Evolutionary conservation across 2,329 filamentous ascomycete species (phyloP).

Genomic region (Colletotrichum abscissum): DNA sequence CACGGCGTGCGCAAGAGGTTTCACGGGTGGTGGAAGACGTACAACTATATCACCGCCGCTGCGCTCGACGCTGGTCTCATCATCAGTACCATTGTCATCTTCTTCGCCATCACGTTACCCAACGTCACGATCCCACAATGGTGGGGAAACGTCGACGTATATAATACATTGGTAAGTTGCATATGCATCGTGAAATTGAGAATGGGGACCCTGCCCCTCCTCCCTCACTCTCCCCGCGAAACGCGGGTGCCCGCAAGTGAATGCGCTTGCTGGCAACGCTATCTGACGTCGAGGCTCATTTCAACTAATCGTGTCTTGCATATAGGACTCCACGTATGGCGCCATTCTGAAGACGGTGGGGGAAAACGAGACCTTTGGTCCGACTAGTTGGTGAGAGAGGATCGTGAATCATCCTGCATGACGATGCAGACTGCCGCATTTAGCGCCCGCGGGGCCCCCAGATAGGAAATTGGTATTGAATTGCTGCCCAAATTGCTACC

Average conservation of each 20-base stretch:
- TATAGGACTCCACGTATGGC: constrained; percentile 38
- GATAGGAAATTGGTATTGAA: not conserved
- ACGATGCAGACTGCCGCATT: constrained; percentile 21
- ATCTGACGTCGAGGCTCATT: not conserved
- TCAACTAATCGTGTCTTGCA: not conserved
- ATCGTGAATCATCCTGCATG: constrained; percentile 25
- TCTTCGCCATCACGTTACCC: constrained; percentile 45
- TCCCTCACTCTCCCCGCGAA: not conserved
- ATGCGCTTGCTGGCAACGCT: not conserved
- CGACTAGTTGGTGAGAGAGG: constrained; percentile 43
- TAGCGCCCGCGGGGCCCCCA: constrained; percentile 4
- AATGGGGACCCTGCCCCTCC: not conserved
- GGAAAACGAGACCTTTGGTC: constrained; percentile 45
- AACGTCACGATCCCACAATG: constrained; percentile 51
- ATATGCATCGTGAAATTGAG: not conserved
- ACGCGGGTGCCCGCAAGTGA: not conserved
- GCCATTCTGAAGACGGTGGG: constrained; percentile 40
- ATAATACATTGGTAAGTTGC: constrained; percentile 43
- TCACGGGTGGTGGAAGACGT: constrained; percentile 68
- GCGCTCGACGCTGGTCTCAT: constrained; percentile 53
- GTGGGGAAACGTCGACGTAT: constrained; percentile 64
- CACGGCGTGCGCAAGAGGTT: constrained; percentile 63
- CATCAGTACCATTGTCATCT: constrained; percentile 47
- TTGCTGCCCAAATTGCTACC: constrained; percentile 34
- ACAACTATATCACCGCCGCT: constrained; percentile 54